Evolutionary conservation across 192 early-diverging fungal species (phyloP).

Genomic region (Dissophora ornata): DNA sequence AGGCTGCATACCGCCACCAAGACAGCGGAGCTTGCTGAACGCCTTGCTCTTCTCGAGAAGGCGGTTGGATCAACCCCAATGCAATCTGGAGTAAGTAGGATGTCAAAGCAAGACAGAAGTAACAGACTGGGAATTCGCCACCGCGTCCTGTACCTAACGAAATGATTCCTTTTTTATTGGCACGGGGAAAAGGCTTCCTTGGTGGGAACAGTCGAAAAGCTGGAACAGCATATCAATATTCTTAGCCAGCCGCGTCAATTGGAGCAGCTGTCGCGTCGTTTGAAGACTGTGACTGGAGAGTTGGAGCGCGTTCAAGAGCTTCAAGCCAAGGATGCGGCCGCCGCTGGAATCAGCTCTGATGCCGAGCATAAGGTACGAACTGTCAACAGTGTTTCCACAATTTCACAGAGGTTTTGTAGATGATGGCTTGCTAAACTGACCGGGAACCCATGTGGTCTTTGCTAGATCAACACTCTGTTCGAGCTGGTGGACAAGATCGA

Average conservation of each 20-base stretch:
- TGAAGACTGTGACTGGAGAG: constrained; percentile 72
- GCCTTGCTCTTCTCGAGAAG: constrained; percentile 75
- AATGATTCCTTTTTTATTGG: constrained; percentile 4
- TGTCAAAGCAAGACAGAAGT: too few relatives aligned
- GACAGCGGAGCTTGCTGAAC: constrained; percentile 70
- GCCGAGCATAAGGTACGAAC: constrained; percentile 58
- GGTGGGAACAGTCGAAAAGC: constrained; percentile 68
- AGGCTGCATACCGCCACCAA: constrained; percentile 66
- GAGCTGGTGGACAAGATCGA: constrained; percentile 79
- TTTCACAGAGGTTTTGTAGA: too few relatives aligned
- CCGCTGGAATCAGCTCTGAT: constrained; percentile 55
- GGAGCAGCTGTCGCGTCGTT: constrained; percentile 68
- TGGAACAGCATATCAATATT: constrained; percentile 78
- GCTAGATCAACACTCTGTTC: constrained; percentile 75
- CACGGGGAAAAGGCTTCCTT: constrained; percentile 45
- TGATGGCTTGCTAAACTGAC: too few relatives aligned
- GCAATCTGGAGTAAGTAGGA: constrained; percentile 57
- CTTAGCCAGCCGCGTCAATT: constrained; percentile 79
- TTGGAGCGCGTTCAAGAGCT: constrained; percentile 79
- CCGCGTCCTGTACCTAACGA: too few relatives aligned
- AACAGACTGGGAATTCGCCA: too few relatives aligned
- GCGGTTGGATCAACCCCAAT: constrained; percentile 74
- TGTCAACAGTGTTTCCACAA: too few relatives aligned
- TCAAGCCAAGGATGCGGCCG: constrained; percentile 58
- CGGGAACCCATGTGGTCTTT: too few relatives aligned